Conservation (phyloP, 176 grass and related monocot genomes). For the Poa annua region DNA sequence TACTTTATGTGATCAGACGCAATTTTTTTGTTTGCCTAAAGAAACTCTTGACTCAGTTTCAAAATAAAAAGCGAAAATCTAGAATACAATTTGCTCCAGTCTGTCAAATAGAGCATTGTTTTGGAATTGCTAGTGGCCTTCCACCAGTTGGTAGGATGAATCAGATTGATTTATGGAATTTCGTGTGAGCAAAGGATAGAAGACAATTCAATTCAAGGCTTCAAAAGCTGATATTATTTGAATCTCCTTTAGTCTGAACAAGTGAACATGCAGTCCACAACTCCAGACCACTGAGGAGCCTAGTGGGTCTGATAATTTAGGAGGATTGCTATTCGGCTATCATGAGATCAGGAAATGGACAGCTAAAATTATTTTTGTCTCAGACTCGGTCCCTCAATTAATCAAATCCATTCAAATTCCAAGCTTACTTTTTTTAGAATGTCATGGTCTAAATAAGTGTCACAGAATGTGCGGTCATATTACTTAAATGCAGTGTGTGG, state of each 20-base stretch:
- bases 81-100: not conserved
- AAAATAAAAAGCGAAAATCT: not conserved
- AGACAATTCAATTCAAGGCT: not conserved
- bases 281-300: not conserved
- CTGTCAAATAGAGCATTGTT: not conserved
- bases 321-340: conserved; percentile 8
- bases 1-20: not conserved
- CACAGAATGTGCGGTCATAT: not conserved
- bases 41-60: not conserved
- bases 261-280: conserved; percentile 33
- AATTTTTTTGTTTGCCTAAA: not conserved
- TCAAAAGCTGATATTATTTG: not conserved
- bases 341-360: conserved; percentile 29
- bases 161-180: not conserved
- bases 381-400: conserved; percentile 2
- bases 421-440: not conserved
- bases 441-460: not conserved
- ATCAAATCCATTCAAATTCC: not conserved
- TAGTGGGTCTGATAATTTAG: not conserved
- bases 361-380: conserved; percentile 17
- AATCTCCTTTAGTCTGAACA: conserved; percentile 16
- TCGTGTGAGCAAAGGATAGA: not conserved
- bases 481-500: conserved; percentile 23
- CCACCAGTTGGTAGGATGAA: not conserved
- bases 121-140: not conserved